Conservation (phyloP, 768 basidiomycete genomes). For the Heimioporus sp. region DNA sequence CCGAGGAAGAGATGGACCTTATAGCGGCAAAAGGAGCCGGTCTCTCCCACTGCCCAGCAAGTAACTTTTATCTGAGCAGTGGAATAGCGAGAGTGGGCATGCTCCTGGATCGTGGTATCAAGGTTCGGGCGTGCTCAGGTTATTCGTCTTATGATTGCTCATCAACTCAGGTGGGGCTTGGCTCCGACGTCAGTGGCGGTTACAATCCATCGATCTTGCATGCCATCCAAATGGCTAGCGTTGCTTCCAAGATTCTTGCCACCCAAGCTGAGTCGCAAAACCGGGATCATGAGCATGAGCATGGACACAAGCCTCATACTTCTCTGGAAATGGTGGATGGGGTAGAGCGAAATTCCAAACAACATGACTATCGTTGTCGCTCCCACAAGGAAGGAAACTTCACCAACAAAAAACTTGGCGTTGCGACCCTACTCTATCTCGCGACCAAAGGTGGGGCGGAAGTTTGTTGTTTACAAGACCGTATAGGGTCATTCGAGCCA, state of each 20-base stretch:
- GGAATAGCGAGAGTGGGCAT: slow-evolving; percentile 79
- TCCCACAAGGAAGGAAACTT: slow-evolving; percentile 32
- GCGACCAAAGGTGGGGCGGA: slow-evolving; percentile 91
- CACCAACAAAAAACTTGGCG: slow-evolving; percentile 59
- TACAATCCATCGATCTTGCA: slow-evolving; percentile 78
- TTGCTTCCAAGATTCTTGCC: slow-evolving; percentile 74
- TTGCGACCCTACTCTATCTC: slow-evolving; percentile 80
- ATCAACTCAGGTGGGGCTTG: slow-evolving; percentile 73
- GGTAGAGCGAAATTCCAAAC: too few species aligned
- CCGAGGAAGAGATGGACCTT: slow-evolving; percentile 67
- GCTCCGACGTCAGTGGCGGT: slow-evolving; percentile 91
- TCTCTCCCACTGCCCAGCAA: slow-evolving; percentile 90
- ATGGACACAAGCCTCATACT: neutral
- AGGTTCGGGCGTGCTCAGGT: slow-evolving; percentile 46
- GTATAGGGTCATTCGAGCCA: slow-evolving; percentile 70
- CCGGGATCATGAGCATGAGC: neutral
- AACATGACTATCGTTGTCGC: neutral
- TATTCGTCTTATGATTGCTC: slow-evolving; percentile 1
- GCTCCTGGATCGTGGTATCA: slow-evolving; percentile 82
- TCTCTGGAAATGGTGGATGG: too few species aligned
- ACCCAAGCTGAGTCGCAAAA: slow-evolving; percentile 37
- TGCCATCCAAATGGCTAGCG: slow-evolving; percentile 70
- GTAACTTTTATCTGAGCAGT: slow-evolving; percentile 88
- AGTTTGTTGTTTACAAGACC: slow-evolving; percentile 67
- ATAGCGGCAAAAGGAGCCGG: slow-evolving; percentile 67